These are phyloP conservation scores for Camelina hispida DNA, from an alignment of 345 rosid genomes.

Conservation along the genomic window DNA sequence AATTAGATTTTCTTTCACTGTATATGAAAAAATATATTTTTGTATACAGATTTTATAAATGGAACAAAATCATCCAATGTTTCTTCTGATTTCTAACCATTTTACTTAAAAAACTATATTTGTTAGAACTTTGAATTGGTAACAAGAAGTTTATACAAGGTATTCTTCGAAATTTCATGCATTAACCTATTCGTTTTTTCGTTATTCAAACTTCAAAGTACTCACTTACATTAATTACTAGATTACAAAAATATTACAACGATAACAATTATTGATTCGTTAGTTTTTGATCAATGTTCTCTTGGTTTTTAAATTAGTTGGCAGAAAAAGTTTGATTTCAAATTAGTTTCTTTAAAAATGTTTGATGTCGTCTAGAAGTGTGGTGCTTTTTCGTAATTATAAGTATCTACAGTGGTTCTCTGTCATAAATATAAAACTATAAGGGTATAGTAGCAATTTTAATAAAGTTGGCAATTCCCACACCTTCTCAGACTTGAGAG, in stretches of 20 bases:
- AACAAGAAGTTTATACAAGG: neutral
- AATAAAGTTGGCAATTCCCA: neutral
- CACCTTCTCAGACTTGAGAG: neutral
- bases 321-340: too few relatives aligned
- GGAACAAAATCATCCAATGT: neutral
- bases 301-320: too few relatives aligned
- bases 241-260: neutral
- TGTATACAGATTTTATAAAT: neutral
- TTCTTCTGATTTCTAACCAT: neutral
- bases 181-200: neutral
- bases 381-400: constrained; percentile 23
- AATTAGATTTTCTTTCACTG: too few relatives aligned
- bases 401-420: neutral
- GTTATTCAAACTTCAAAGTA: neutral
- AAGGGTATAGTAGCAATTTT: constrained; percentile 10
- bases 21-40: too few relatives aligned
- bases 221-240: neutral
- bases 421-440: neutral
- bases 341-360: too few relatives aligned
- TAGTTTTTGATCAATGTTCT: neutral
- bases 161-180: neutral
- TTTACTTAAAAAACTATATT: neutral
- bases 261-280: neutral
- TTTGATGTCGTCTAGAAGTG: too few relatives aligned
- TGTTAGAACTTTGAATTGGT: neutral